Evolutionary conservation across 768 basidiomycete species (phyloP).

Genomic region (Tylopilus sp.): DNA sequence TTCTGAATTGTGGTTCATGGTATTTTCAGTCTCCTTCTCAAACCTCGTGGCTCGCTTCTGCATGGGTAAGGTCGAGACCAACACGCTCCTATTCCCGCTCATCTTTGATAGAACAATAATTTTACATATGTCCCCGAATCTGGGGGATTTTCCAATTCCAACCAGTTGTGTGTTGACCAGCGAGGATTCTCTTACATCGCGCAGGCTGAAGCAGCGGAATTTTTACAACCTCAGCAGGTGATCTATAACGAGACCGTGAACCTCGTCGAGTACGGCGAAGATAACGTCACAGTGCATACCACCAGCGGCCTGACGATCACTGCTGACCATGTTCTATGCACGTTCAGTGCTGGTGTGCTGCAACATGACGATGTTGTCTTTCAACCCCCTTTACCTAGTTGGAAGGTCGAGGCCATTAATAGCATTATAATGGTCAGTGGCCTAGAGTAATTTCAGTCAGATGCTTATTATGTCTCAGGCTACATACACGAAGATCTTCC

Average conservation of each 20-base stretch:
- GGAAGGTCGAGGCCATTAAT: conserved; percentile 63
- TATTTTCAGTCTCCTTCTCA: conserved; percentile 57
- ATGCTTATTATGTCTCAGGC: conserved; percentile 28
- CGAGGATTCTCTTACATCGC: conserved; percentile 59
- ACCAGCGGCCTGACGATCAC: conserved; percentile 40
- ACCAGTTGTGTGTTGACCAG: conserved; percentile 54
- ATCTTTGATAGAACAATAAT: conserved; percentile 50
- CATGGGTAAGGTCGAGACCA: conserved; percentile 44
- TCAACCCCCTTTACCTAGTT: conserved; percentile 52
- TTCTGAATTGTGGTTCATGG: conserved; percentile 6
- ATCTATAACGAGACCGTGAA: conserved; percentile 50
- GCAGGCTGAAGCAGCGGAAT: conserved; percentile 53
- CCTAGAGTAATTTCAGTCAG: not conserved
- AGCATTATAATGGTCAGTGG: conserved; percentile 53
- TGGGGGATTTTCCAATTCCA: conserved; percentile 57
- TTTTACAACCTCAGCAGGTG: conserved; percentile 46
- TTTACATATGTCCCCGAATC: conserved; percentile 49
- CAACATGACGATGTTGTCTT: conserved; percentile 61
- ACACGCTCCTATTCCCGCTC: not conserved
- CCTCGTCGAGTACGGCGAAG: conserved; percentile 42
- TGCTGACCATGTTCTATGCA: conserved; percentile 60
- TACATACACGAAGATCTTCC: conserved; percentile 66
- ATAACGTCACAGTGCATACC: conserved; percentile 47
- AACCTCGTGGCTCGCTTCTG: conserved; percentile 60
- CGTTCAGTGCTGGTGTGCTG: conserved; percentile 68